Evolutionary conservation across 768 basidiomycete genomes (phyloP), one percentile per base, ranked within the genome.

Genomic region (Phaeolepiota aurea): DNA sequence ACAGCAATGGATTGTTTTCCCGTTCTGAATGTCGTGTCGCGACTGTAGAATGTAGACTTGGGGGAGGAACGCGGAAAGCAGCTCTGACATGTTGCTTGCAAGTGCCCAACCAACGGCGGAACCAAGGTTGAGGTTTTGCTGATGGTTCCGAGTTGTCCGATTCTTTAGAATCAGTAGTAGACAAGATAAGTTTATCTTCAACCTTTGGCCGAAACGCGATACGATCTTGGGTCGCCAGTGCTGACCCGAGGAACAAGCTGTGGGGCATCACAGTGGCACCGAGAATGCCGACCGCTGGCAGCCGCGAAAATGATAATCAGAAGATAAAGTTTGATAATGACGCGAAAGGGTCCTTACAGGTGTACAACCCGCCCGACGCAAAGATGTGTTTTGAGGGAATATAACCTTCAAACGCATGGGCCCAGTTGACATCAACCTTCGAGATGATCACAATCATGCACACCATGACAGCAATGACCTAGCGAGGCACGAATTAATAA

Each of bases 261-360:
- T 93, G 91, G 0, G 91, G 91, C 91, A 93, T 93, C 44, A 91
- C 82, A 2, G 89, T 96, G 1, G 89, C 88, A 20, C 85, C 82
- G 1, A 86, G 53, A 37, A 88, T 79, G 25, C 84, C 84, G 40
- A 85, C 76, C 20, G 80, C 78, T 80, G 45, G 31, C n/a, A n/a
- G n/a, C n/a, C n/a, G n/a, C n/a, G 44, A 25, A 18, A 38, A 20
- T 18, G 45, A 32, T 41, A 20, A 9, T 38, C 12, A 15, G 18
- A 18, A 16, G 20, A 21, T 32, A 23, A 13, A 12, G 22, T 14
- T 9, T 22, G 20, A 3, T 23, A 37, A 16, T 30, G 40, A 35
- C 12, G 34, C 49, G 5, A 18, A 20, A 38, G 31, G 39, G 34
- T 15, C 58, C 75, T 32, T 52, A 84, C 83, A 80, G 0, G 74